phyloP scores from a whole-genome alignment of 225 moss, liverwort and hornwort species.

The Sphagnum contortum region DNA sequence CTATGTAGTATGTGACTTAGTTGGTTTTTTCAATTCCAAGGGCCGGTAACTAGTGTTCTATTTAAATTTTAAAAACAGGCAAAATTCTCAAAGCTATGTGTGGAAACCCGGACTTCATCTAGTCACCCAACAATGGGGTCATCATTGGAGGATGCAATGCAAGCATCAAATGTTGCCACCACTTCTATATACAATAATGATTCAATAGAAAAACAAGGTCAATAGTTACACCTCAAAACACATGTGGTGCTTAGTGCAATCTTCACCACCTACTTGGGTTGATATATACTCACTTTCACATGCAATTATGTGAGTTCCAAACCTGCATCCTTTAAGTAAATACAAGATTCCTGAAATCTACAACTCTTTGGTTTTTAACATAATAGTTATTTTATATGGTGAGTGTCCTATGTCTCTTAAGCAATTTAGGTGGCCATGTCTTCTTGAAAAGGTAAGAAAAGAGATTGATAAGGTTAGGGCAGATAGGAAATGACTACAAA shows the following conservation, averaged over 20 bases:
- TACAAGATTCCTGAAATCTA: too few species aligned
- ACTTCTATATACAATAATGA: too few species aligned
- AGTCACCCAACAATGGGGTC: slow-evolving; percentile 37
- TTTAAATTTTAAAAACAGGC: slow-evolving; percentile 49
- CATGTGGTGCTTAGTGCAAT: slow-evolving; percentile 61
- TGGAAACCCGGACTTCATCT: slow-evolving; percentile 26
- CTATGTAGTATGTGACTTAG: too few species aligned
- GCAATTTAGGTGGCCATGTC: too few species aligned
- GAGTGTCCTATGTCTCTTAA: too few species aligned
- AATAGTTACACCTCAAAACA: slow-evolving; percentile 56
- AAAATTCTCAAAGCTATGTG: slow-evolving; percentile 25
- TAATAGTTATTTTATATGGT: too few species aligned
- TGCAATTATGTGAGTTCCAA: slow-evolving; percentile 61
- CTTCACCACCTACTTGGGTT: slow-evolving; percentile 73
- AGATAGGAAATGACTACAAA: too few species aligned
- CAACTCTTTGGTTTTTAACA: too few species aligned
- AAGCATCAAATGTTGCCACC: too few species aligned
- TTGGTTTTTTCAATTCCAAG: slow-evolving; percentile 53
- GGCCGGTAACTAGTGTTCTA: slow-evolving; percentile 79
- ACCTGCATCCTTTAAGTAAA: too few species aligned
- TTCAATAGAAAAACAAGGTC: slow-evolving; percentile 55
- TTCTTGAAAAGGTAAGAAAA: too few species aligned
- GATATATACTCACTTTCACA: slow-evolving; percentile 80
- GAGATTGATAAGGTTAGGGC: too few species aligned
- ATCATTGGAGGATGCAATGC: slow-evolving; percentile 44